These are phyloP conservation scores for Neonectria ditissima DNA, from an alignment of 2,329 filamentous ascomycete species.

Conservation along the genomic window DNA sequence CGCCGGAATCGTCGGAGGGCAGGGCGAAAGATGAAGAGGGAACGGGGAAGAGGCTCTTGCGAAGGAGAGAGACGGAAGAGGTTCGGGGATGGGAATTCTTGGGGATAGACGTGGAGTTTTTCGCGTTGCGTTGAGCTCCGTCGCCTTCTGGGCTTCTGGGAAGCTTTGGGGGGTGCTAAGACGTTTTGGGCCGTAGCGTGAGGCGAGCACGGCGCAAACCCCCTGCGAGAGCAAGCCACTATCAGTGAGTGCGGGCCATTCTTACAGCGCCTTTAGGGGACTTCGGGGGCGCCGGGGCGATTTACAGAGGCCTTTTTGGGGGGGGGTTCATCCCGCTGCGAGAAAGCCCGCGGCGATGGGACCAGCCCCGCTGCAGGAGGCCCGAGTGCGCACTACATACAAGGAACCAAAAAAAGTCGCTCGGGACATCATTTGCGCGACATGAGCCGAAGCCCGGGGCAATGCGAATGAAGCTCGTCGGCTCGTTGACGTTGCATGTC, in stretches of 20 bases:
- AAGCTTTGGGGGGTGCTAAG: constrained; percentile 48
- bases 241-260: constrained; percentile 14
- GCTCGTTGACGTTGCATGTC: constrained; percentile 16
- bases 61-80: constrained; percentile 41
- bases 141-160: constrained; percentile 50
- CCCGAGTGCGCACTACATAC: constrained; percentile 10
- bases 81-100: constrained; percentile 52
- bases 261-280: constrained; percentile 20
- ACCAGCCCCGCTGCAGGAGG: constrained; percentile 16
- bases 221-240: constrained; percentile 21
- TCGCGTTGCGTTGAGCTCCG: constrained; percentile 56
- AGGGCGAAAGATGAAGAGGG: constrained; percentile 44
- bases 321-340: constrained; percentile 8
- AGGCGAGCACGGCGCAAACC: constrained; percentile 17
- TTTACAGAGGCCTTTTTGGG: constrained; percentile 9
- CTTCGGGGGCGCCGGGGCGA: neutral
- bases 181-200: constrained; percentile 37
- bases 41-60: constrained; percentile 47
- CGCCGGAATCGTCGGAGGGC: constrained; percentile 37
- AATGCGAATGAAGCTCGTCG: constrained; percentile 24
- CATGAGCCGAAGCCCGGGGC: constrained; percentile 28
- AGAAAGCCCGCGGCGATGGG: constrained; percentile 10
- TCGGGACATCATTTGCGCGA: constrained; percentile 33
- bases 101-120: constrained; percentile 55
- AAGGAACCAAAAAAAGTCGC: constrained; percentile 27